A percentile compares a stretch with the other conserved stretches of the same genome.
Evolutionary conservation across 2,329 filamentous ascomycete genomes (phyloP).

Genomic region (Pseudopithomyces maydicus): DNA sequence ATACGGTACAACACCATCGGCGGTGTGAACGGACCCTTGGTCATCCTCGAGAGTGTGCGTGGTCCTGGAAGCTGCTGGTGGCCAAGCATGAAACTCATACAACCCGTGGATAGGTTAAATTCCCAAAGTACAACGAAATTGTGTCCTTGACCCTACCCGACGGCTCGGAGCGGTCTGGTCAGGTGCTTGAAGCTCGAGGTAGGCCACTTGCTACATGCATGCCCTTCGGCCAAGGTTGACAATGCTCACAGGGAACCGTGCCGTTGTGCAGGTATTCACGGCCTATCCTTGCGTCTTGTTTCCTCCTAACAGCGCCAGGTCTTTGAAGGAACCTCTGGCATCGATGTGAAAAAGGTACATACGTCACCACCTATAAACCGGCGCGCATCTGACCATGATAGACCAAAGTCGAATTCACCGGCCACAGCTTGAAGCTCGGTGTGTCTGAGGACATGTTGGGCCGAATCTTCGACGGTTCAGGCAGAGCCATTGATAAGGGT

Average conservation of each 20-base stretch:
- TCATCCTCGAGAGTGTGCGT: slow-evolving; percentile 93
- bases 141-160: slow-evolving; percentile 94
- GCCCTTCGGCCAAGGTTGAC: slow-evolving; percentile 21
- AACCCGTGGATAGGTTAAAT: slow-evolving; percentile 76
- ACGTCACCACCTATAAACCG: slow-evolving; percentile 11
- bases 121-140: slow-evolving; percentile 96
- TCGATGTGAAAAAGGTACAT: slow-evolving; percentile 92
- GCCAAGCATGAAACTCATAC: slow-evolving; percentile 25
- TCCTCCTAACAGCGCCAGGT: slow-evolving; percentile 64
- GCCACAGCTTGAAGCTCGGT: slow-evolving; percentile 95
- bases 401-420: slow-evolving; percentile 97
- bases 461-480: slow-evolving; percentile 97
- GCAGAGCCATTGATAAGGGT: slow-evolving; percentile 97
- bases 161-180: slow-evolving; percentile 90
- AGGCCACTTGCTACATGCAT: slow-evolving; percentile 31
- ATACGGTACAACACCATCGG: slow-evolving; percentile 98
- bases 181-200: slow-evolving; percentile 98
- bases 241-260: slow-evolving; percentile 73
- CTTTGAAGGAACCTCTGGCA: slow-evolving; percentile 94
- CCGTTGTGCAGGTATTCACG: slow-evolving; percentile 81
- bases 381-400: slow-evolving; percentile 47
- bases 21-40: slow-evolving; percentile 95
- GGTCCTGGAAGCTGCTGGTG: slow-evolving; percentile 11
- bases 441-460: slow-evolving; percentile 99
- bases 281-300: neutral